Evolutionary conservation across 2,329 filamentous ascomycete species (phyloP), one percentile per base, ranked within the genome.

Genomic region (Fusarium sp.): DNA sequence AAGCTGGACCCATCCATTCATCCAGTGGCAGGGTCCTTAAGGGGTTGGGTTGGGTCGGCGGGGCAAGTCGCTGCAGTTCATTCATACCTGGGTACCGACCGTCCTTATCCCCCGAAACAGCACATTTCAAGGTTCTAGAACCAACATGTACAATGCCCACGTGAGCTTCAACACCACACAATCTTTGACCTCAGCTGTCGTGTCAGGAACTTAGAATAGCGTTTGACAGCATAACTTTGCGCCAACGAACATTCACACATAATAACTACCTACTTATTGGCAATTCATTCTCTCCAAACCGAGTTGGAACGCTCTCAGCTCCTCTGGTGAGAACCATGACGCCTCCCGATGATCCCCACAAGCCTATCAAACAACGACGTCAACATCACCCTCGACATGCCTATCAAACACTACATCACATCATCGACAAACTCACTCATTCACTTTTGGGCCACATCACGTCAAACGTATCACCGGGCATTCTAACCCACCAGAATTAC

Each of bases 21-120:
- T 58, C 27, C 53, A 58, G 54, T 50, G 31, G 23, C 40, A 50
- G 44, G n/a, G 36, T 56, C 34, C 36, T 69, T 70, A 55, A 68
- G 67, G 67, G 67, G 67, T 20, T 61, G 67, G 67, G 67, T 20
- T 61, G 34, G 29, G 33, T 58, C 67, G 59, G 63, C 56, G 67
- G 67, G 67, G 67, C 64, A 70, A 27, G 67, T 58, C 31, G 27
- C 44, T 62, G 27, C 59, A 49, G 27, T 50, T 29, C 33, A 62
- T 59, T 23, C 27, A 58, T 57, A 44, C 46, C 46, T 33, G 46
- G 42, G 42, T 27, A 27, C 42, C 20, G 40, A 27, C 42, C 20
- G 40, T 25, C 40, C 23, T 46, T 46, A 44, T 29, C 58, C 58
- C 38, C 40, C 53, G 42, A 42, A 51, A 60, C 51, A 50, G 59